phyloP scores from a whole-genome alignment of 352 stramenopile species.

The Pythium oligandrum region DNA sequence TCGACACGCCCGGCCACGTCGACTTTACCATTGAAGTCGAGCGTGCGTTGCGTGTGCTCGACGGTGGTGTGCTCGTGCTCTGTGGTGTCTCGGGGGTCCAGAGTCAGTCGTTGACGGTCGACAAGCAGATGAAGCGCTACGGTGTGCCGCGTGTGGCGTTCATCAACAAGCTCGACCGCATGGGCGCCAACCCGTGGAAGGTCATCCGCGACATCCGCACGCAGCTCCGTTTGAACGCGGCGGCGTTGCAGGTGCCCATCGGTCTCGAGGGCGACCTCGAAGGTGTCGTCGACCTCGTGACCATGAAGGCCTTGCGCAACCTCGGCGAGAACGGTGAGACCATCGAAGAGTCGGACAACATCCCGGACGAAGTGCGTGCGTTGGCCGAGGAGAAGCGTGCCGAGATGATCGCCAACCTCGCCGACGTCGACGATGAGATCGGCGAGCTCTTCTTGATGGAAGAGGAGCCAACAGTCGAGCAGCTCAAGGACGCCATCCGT shows the following conservation, averaged over 20 bases:
- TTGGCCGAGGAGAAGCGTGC: constrained; percentile 87
- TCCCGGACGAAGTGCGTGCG: constrained; percentile 84
- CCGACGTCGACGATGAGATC: constrained; percentile 98
- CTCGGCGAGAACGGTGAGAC: constrained; percentile 87
- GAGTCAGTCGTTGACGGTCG: constrained; percentile 97
- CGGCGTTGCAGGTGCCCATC: constrained; percentile 96
- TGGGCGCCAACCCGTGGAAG: constrained; percentile 95
- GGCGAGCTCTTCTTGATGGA: constrained; percentile 99
- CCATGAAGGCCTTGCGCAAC: constrained; percentile 88
- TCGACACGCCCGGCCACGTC: constrained; percentile 99
- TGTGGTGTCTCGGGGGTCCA: constrained; percentile 93
- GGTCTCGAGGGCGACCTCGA: constrained; percentile 93
- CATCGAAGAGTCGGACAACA: constrained; percentile 86
- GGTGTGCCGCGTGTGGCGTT: constrained; percentile 98
- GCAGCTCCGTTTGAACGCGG: constrained; percentile 97
- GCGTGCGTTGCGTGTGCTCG: constrained; percentile 96
- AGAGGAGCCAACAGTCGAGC: constrained; percentile 89
- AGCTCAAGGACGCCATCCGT: constrained; percentile 93
- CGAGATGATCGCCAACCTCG: constrained; percentile 93
- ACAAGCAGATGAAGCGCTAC: constrained; percentile 99
- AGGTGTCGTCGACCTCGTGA: constrained; percentile 96
- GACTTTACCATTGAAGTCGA: constrained; percentile 99
- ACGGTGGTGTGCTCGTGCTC: constrained; percentile 96
- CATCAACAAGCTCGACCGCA: constrained; percentile 99
- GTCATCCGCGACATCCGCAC: constrained; percentile 92